These are phyloP conservation scores for Cryptosporidium tyzzeri DNA, from an alignment of 169 alveolate species.

Conservation along the genomic window DNA sequence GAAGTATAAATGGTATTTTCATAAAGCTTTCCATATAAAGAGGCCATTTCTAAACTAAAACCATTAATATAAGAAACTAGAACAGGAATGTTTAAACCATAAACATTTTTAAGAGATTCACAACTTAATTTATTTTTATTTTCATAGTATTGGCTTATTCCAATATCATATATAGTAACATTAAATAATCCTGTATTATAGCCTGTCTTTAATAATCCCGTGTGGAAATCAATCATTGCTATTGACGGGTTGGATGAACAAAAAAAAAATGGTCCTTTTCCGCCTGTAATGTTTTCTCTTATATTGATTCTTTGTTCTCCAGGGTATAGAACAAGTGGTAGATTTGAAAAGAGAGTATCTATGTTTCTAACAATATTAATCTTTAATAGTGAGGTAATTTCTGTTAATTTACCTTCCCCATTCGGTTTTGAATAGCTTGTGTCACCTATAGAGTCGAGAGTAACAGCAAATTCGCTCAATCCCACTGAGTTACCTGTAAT, in stretches of 20 bases:
- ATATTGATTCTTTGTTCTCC: constrained; percentile 32
- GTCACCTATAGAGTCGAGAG: constrained; percentile 35
- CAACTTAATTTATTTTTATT: neutral
- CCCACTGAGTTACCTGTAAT: constrained; percentile 32
- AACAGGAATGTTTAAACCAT: constrained; percentile 21
- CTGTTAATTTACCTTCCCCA: neutral
- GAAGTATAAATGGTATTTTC: constrained; percentile 49
- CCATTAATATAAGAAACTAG: constrained; percentile 22
- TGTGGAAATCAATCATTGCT: neutral
- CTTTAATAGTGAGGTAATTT: constrained; percentile 1
- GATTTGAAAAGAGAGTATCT: neutral
- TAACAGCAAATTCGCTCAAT: neutral
- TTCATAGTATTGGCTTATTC: neutral
- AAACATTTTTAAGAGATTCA: neutral
- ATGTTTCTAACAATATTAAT: constrained; percentile 26
- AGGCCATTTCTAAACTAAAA: neutral
- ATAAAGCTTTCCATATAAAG: neutral
- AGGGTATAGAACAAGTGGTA: constrained; percentile 55
- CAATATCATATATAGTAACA: constrained; percentile 49
- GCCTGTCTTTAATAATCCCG: constrained; percentile 23
- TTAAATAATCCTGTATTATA: constrained; percentile 1
- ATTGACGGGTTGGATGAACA: constrained; percentile 26
- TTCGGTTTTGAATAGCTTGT: constrained; percentile 6
- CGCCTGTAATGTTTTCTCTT: constrained; percentile 29
- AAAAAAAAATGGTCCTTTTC: constrained; percentile 59